Base-by-base conservation (phyloP, 2,329 filamentous ascomycete genomes). In the Talaromyces sp. region DNA sequence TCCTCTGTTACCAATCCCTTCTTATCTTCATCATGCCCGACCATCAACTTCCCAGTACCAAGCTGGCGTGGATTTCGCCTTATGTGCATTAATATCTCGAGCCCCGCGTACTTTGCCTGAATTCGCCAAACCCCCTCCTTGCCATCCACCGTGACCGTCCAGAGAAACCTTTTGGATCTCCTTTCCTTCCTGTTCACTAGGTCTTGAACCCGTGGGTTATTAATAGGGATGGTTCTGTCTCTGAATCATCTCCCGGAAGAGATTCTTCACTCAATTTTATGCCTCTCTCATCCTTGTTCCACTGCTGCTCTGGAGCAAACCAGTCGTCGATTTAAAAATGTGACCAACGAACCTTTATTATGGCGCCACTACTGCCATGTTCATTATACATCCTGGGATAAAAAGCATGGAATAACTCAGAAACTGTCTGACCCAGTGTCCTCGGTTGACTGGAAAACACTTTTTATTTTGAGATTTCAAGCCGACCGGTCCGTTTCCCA, bases 201-300 rank as follows among this genome's bases (percentile, higher is more conserved):
- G 29, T 36, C 9, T 49, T 24, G 20, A 13, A 22, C 43, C 32
- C 37, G 32, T 40, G 19, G 5, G 50, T 47, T 40, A 51, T 56
- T 45, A 37, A 61, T 50, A 65, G 66, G 65, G 55, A 71, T 72
- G 69, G 60, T 68, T 60, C 52, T 58, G 47, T 70, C 67, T 60
- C 64, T 74, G 24, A 58, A 59, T 48, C 46, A 58, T 49, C 78
- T 94, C 32, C 92, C 92, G 36, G 89, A 93, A 72, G 94, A 99
- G 77, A 83, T 97, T 57, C 80, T 97, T 64, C 85, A 90, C 68
- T 82, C 86, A 48, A 88, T 97, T 60, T 80, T 97, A 60, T 79
- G 81, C 57, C 85, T 85, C 66, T 77, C 85, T 46, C 75, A 79
- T 44, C 80, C 83, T 8, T 63, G 62, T 40, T 77, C 77, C 35